phyloP scores from a whole-genome alignment of 139 green algal species.

The Nannochloris sp. region DNA sequence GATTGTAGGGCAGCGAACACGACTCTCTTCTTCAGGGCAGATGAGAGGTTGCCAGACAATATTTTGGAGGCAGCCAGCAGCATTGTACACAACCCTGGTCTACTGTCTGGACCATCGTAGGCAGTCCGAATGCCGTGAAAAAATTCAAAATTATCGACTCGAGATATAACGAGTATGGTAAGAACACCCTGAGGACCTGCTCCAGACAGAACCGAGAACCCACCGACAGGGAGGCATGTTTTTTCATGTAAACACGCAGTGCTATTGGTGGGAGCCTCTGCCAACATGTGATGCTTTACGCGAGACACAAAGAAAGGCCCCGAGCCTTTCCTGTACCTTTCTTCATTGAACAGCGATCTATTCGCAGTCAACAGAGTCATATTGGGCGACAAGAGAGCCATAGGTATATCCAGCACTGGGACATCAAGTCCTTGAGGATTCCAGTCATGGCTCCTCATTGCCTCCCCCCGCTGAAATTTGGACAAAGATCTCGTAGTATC shows the following conservation, averaged over 20 bases:
- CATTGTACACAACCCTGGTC: constrained; percentile 63
- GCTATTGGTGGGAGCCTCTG: constrained; percentile 25
- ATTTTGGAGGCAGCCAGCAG: constrained; percentile 38
- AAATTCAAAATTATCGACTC: constrained; percentile 40
- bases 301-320: constrained; percentile 31
- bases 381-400: constrained; percentile 9
- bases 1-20: constrained; percentile 55
- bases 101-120: constrained; percentile 26
- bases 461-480: neutral
- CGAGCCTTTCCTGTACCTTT: neutral
- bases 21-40: constrained; percentile 20
- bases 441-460: neutral
- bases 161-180: constrained; percentile 41
- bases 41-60: too few relatives aligned
- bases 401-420: constrained; percentile 11
- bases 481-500: neutral
- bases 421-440: constrained; percentile 10
- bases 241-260: constrained; percentile 31
- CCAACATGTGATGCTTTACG: constrained; percentile 42
- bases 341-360: constrained; percentile 33
- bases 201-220: constrained; percentile 57
- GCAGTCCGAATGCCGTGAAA: constrained; percentile 49
- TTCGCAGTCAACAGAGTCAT: neutral
- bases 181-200: constrained; percentile 26
- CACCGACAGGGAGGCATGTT: constrained; percentile 59